phyloP scores from a whole-genome alignment of 2,329 filamentous ascomycete species.

The Fusarium anthophilum region DNA sequence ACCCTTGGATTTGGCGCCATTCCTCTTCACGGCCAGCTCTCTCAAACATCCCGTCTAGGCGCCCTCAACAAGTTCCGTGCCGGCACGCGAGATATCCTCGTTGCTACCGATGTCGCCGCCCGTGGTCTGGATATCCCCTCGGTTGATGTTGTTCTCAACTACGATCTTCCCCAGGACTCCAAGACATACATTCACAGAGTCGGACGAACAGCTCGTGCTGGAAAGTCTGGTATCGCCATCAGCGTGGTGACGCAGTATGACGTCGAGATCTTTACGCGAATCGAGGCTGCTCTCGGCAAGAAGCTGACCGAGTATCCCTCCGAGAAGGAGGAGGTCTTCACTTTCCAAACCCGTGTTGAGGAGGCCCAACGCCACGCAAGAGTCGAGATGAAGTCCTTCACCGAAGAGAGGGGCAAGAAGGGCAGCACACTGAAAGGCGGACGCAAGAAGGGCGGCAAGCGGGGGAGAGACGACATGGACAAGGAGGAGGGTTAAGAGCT shows the following conservation, averaged over 20 bases:
- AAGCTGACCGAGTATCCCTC: constrained; percentile 75
- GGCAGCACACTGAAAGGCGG: constrained; percentile 52
- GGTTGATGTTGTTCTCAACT: constrained; percentile 90
- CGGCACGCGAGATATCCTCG: constrained; percentile 82
- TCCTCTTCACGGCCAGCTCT: constrained; percentile 91
- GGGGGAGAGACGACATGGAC: constrained; percentile 72
- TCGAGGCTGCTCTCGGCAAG: constrained; percentile 83
- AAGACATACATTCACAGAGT: constrained; percentile 94
- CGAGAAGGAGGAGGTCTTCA: constrained; percentile 85
- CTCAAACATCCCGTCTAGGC: constrained; percentile 85
- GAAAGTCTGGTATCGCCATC: constrained; percentile 83
- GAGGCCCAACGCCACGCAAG: constrained; percentile 85
- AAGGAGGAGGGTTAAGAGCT: constrained; percentile 70
- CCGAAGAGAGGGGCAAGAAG: constrained; percentile 73
- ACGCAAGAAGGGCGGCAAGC: constrained; percentile 57
- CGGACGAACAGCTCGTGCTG: constrained; percentile 86
- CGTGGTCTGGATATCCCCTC: constrained; percentile 91
- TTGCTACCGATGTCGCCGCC: constrained; percentile 93
- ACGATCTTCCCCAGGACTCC: constrained; percentile 82
- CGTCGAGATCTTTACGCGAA: constrained; percentile 80
- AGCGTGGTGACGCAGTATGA: constrained; percentile 90
- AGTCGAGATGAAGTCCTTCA: constrained; percentile 81
- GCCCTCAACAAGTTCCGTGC: constrained; percentile 91
- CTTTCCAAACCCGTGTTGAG: constrained; percentile 79
- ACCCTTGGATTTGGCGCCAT: constrained; percentile 89